phyloP scores from a whole-genome alignment of 768 basidiomycete genomes.

The Rhizopogon sp. region DNA sequence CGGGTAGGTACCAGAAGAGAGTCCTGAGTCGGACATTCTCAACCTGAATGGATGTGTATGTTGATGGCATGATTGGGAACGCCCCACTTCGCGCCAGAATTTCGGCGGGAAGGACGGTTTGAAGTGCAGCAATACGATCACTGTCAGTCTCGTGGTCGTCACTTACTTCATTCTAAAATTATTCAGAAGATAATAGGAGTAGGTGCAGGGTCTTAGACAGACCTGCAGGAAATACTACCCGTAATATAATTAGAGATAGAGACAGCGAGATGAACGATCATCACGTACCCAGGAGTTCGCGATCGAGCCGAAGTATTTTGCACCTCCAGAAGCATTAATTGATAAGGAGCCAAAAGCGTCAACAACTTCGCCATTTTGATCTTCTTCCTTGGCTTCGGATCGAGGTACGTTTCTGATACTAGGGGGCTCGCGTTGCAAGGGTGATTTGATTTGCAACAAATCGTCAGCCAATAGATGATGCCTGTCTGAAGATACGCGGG shows the following conservation, averaged over 20 bases:
- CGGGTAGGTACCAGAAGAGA: slow-evolving; percentile 69
- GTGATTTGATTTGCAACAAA: slow-evolving; percentile 69
- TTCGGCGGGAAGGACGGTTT: slow-evolving; percentile 53
- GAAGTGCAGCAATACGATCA: slow-evolving; percentile 42
- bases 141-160: slow-evolving; percentile 49
- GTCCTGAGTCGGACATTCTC: slow-evolving; percentile 47
- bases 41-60: slow-evolving; percentile 30
- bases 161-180: slow-evolving; percentile 49
- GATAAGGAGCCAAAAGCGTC: slow-evolving; percentile 80
- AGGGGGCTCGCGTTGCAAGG: slow-evolving; percentile 63
- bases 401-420: slow-evolving; percentile 32
- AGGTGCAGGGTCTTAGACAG: slow-evolving; percentile 13
- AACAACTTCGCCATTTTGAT: slow-evolving; percentile 59
- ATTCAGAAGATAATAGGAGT: slow-evolving; percentile 8
- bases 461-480: slow-evolving; percentile 73
- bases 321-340: slow-evolving; percentile 64
- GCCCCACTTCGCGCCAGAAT: slow-evolving; percentile 61
- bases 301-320: slow-evolving; percentile 72
- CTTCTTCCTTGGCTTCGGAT: slow-evolving; percentile 53
- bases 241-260: slow-evolving; percentile 6
- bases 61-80: slow-evolving; percentile 52
- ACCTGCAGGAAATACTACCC: slow-evolving; percentile 72
- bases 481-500: slow-evolving; percentile 48
- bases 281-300: slow-evolving; percentile 70
- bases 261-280: slow-evolving; percentile 2